Evolutionary conservation across 2,329 filamentous ascomycete species (phyloP), one percentile per base, ranked within the genome.

Genomic region (Aspergillus sergii): DNA sequence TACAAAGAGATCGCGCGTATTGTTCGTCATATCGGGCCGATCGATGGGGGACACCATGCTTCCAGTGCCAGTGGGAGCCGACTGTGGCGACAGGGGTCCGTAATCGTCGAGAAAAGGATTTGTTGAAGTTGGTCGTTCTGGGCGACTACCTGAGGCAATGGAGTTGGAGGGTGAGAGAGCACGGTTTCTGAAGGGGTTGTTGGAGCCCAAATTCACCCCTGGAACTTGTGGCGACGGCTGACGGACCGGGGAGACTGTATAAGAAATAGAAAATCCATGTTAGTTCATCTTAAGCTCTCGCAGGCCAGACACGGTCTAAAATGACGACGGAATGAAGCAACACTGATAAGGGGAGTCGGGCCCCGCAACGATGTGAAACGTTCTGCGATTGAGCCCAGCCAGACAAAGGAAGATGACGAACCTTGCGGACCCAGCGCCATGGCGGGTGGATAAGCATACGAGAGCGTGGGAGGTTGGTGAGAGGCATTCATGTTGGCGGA

Each of bases 61-160:
- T 43, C 70, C 68, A 23, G 66, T 72, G 43, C 70, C 68, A 23
- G 70, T 67, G 26, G 76, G 75, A 30, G 73, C 72, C 9, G 76
- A 78, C 66, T 76, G 76, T 28, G 75, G 73, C 19, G 78, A 76
- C 43, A 76, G 58, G 6, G 73, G 66, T 45, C 82, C 80, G 8
- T 71, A 72, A 30, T 81, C 80, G 71, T 85, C 85, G 59, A 89
- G 78, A 71, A 90, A 90, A 30, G 88, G 88, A 69, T 90, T 90
- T 53, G 84, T 86, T 58, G 86, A 88, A 61, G 81, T 78, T 53
- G 83, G 84, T 66, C 84, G 82, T 65, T 81, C 75, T 60, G 79
- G 75, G 48, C 69, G 74, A 59, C 66, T 63, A 34, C 66, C 67
- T 23, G 61, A 74, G 54, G 70, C 69, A 58, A 71, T 72, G 59